Evolutionary conservation across 2,329 filamentous ascomycete genomes (phyloP), one percentile per base, ranked within the genome.

Genomic region (Colletotrichum truncatum): DNA sequence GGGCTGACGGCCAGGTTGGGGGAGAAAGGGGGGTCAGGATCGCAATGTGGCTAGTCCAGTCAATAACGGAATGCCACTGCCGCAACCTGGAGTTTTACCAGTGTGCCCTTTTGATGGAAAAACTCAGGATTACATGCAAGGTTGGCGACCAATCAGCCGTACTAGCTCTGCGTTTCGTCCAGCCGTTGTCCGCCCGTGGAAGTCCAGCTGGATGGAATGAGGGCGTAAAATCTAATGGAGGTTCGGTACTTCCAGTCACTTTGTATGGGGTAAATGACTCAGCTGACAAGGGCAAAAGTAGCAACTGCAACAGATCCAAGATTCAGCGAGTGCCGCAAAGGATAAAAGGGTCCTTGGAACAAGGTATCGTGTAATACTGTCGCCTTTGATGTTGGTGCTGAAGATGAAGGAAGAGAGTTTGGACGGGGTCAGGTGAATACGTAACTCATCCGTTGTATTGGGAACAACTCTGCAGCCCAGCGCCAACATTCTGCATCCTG

Each of bases 401-500:
- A 49, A 61, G 56, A 65, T 65, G 63, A 56, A 65, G 30, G 49
- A 51, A 65, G 57, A 65, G 43, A 65, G 57, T 63, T 65, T 49
- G 26, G 34, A 43, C 23, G 43, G 36, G 28, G 56, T 26, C n/a
- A 18, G 48, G 25, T 2, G 38, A 36, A 30, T 30, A 65, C 63
- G 57, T 63, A 65, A 63, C 43, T 38, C 49, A 48, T 43, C 58
- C 57, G 30, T 45, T 46, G 23, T 64, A 16, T 23, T 59, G 36
- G 60, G 26, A 65, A 49, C 43, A 28, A 21, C 51, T 39, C 38
- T 23, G 30, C 38, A 32, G 43, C 43, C 52, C 25, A 45, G 26
- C 39, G 38, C 26, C 26, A 25, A 45, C 18, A 11, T 32, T 14
- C 39, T 32, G 36, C 25, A 41, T 54, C 25, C 36, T 36, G 51